Percentiles rank a stretch among this genome's conserved stretches.
These are phyloP conservation scores for Parasitella parasitica DNA, from an alignment of 371 early-diverging fungal genomes.

Conservation along the genomic window DNA sequence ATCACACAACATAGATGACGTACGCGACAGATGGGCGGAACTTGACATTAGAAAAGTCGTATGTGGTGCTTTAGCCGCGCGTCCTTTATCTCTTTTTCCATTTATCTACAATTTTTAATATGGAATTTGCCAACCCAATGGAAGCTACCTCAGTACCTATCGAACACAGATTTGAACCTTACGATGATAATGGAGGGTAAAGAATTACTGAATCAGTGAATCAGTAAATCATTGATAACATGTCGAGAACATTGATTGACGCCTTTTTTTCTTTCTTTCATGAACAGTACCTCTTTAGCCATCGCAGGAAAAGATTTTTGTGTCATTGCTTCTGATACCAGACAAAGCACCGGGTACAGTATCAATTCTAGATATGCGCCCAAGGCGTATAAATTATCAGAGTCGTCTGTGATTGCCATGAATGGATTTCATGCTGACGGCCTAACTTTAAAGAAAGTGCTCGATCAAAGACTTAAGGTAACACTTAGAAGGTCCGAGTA, in stretches of 20 bases:
- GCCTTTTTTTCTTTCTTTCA: not conserved
- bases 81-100: not conserved
- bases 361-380: slow-evolving; percentile 96
- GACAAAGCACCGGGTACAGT: slow-evolving; percentile 94
- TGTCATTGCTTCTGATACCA: slow-evolving; percentile 96
- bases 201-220: not conserved
- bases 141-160: slow-evolving; percentile 49
- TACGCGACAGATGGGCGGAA: no score
- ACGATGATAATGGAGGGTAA: slow-evolving; percentile 80
- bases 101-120: not conserved
- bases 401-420: slow-evolving; percentile 84
- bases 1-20: no score
- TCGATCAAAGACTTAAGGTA: slow-evolving; percentile 91
- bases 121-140: slow-evolving; percentile 37
- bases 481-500: not conserved
- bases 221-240: not conserved
- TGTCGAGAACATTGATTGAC: not conserved
- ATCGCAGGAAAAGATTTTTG: slow-evolving; percentile 96
- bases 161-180: slow-evolving; percentile 75
- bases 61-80: slow-evolving; percentile 10
- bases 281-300: slow-evolving; percentile 84
- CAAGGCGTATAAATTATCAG: slow-evolving; percentile 91
- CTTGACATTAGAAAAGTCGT: no score
- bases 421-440: slow-evolving; percentile 97
- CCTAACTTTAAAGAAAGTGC: slow-evolving; percentile 78